Evolutionary conservation across 176 grass and related monocot species (phyloP).

Genomic region (Guadua angustifolia): DNA sequence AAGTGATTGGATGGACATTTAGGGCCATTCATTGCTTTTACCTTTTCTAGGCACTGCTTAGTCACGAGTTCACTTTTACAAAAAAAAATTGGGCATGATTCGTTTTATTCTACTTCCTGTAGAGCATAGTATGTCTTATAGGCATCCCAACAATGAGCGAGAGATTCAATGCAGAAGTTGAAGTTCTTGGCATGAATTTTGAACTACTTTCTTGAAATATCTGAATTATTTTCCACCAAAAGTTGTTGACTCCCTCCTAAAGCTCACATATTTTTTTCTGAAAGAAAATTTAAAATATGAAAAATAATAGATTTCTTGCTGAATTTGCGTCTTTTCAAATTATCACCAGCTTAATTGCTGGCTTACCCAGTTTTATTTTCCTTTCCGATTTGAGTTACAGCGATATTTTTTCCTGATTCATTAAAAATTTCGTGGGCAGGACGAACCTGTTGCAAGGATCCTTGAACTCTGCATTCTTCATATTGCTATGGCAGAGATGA

Average conservation of each 20-base stretch:
- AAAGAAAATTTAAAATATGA: neutral
- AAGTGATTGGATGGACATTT: slow-evolving; percentile 4
- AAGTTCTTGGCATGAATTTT: slow-evolving; percentile 6
- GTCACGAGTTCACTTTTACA: neutral
- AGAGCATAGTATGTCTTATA: neutral
- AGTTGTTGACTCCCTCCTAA: neutral
- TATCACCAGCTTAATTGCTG: slow-evolving; percentile 2
- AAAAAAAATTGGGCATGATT: neutral
- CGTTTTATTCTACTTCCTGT: neutral
- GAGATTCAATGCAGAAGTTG: neutral
- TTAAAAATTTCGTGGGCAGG: slow-evolving; percentile 51
- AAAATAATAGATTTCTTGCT: slow-evolving; percentile 3
- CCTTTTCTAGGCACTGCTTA: neutral
- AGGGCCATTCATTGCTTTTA: slow-evolving; percentile 4
- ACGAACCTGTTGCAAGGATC: slow-evolving; percentile 83
- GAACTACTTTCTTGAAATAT: slow-evolving; percentile 28
- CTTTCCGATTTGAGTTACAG: neutral
- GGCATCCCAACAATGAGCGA: neutral
- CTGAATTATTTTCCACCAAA: slow-evolving; percentile 3
- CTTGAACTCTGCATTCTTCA: slow-evolving; percentile 95
- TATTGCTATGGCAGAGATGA: slow-evolving; percentile 98
- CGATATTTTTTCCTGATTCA: neutral
- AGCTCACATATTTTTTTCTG: neutral
- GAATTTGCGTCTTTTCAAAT: neutral
- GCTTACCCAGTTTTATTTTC: neutral